Evolutionary conservation across 2,329 filamentous ascomycete genomes (phyloP), one percentile per base, ranked within the genome.

Genomic region (Colletotrichum tamarilloi): DNA sequence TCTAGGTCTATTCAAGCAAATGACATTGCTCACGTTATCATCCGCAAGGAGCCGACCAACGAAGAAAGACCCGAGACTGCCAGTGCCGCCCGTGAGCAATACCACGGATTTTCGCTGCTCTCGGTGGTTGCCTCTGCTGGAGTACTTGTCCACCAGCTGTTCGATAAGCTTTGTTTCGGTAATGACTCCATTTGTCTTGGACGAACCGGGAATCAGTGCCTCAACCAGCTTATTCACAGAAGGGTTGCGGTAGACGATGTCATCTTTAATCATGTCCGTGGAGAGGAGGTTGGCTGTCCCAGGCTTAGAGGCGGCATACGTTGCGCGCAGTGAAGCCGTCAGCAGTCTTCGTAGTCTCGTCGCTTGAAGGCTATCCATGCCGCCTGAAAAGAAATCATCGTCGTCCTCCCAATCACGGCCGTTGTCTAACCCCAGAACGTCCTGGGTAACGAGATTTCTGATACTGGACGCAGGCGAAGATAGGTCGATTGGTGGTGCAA

Each of bases 51-150:
- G 58, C 1, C 75, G 26, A 24, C 66, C 75, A 35, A 76, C 14
- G 28, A 66, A 65, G 28, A 76, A 73, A 2, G 75, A 76, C 7
- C 76, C 76, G 11, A 77, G 57, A 19, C 74, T 76, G 26, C 76
- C 76, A 1, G 76, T 73, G 19, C 60, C 67, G n/a, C 76, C 76
- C 3, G 76, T 77, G n/a, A 77, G 16, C 5, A 77, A 46, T 12
- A 77, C 74, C 1, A 75, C 58, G 14, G 71, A 72, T n/a, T 68
- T 55, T 9, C 38, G 38, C 38, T 42, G 38, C 38, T 42, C 14
- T 42, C 12, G 38, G 5, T 6, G 38, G 5, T 72, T 65, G 16
- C 38, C 12, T 22, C 49, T 64, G 42, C 67, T 71, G n/a, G 72
- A 63, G 9, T 38, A 4, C 65, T 75, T 64, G 1, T 56, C 38